A percentile compares a stretch with the other conserved stretches of the same genome.
Conservation (phyloP, 225 moss, liverwort and hornwort genomes). For the Bryum argenteum region DNA sequence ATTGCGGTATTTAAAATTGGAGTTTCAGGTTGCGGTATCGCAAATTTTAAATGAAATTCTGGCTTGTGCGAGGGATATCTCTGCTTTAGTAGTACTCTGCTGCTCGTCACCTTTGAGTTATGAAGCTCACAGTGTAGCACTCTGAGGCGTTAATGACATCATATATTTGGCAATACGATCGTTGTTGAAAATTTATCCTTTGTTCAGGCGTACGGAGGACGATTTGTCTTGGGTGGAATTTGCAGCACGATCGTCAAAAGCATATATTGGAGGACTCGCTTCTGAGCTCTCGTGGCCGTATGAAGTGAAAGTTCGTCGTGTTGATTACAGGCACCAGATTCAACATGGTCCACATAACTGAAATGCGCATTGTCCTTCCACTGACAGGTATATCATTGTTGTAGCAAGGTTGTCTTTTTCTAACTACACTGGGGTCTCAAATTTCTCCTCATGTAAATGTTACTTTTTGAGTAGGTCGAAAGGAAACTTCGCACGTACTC, state of each 20-base stretch:
- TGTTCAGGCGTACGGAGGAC: constrained; percentile 16
- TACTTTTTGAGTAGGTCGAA: background rate
- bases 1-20: constrained; percentile 9
- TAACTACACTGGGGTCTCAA: background rate
- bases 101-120: background rate
- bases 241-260: constrained; percentile 8
- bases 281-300: constrained; percentile 17
- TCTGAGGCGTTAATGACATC: background rate
- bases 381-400: constrained; percentile 65
- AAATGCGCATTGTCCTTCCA: constrained; percentile 84
- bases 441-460: background rate
- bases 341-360: constrained; percentile 86
- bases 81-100: constrained; percentile 1
- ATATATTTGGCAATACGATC: background rate
- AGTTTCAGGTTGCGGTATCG: background rate
- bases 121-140: background rate
- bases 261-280: constrained; percentile 22
- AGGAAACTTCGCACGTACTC: background rate
- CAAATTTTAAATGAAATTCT: background rate
- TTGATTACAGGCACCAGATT: constrained; percentile 14
- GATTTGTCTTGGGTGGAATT: constrained; percentile 15
- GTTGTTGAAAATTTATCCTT: background rate
- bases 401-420: constrained; percentile 20
- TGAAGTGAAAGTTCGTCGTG: constrained; percentile 21
- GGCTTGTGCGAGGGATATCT: background rate